Conservation (phyloP, 2,329 filamentous ascomycete genomes). For the Ilyonectria sp. region DNA sequence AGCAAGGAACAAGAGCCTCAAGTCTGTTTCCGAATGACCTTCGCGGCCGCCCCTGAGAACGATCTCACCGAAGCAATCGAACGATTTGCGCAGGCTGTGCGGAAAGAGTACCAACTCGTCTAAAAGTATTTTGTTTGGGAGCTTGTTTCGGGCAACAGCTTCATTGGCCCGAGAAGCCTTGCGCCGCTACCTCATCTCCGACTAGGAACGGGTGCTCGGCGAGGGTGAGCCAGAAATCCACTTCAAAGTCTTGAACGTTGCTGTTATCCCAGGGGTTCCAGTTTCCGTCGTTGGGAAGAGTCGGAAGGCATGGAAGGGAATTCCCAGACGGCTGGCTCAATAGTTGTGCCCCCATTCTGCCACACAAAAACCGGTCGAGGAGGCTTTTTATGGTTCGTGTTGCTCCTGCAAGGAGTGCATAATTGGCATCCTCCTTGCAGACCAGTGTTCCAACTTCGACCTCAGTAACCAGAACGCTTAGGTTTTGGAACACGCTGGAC, state of each 20-base stretch:
- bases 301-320: not conserved
- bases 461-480: conserved; percentile 38
- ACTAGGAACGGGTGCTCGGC: conserved; percentile 21
- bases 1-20: not conserved
- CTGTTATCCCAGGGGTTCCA: conserved; percentile 19
- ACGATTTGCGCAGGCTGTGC: conserved; percentile 5
- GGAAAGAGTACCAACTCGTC: not conserved
- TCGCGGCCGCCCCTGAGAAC: conserved; percentile 11
- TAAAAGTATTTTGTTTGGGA: not conserved
- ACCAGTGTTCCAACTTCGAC: conserved; percentile 36
- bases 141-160: not conserved
- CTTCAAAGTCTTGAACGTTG: conserved; percentile 17
- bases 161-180: not conserved
- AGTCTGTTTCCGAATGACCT: conserved; percentile 16
- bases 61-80: conserved; percentile 12
- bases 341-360: not conserved
- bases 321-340: not conserved
- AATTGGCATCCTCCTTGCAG: conserved; percentile 38
- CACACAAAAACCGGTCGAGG: conserved; percentile 55
- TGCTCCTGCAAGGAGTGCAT: conserved; percentile 38
- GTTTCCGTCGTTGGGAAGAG: not conserved
- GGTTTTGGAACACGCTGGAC: conserved; percentile 34
- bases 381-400: conserved; percentile 35
- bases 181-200: conserved; percentile 41
- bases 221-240: conserved; percentile 18